Percentiles rank a stretch among this genome's conserved stretches.
These are phyloP conservation scores for Solanum habrochaites DNA, from an alignment of 257 asterid genomes.

Conservation along the genomic window DNA sequence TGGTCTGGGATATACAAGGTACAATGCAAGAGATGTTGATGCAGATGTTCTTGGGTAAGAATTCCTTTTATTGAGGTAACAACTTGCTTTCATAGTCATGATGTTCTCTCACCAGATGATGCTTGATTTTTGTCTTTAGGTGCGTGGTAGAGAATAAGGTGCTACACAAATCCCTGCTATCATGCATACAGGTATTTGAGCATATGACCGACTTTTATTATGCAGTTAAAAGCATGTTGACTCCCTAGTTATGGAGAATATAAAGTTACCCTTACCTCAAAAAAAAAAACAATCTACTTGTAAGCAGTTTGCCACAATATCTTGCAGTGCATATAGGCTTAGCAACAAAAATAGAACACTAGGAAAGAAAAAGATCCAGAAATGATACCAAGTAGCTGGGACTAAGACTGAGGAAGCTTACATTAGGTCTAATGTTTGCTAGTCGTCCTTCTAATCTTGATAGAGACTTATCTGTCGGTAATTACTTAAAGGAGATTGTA, in stretches of 20 bases:
- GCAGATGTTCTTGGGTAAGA: conserved; percentile 83
- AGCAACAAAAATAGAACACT: not conserved
- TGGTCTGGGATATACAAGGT: conserved; percentile 88
- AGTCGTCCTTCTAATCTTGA: not conserved
- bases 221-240: not conserved
- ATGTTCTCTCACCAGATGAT: conserved; percentile 15
- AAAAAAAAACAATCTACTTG: not conserved
- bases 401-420: not conserved
- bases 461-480: not conserved
- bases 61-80: not conserved
- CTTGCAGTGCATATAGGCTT: not conserved
- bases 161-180: conserved; percentile 66
- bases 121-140: conserved; percentile 36
- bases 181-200: conserved; percentile 61
- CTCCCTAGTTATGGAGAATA: not conserved
- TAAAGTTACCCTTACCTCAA: not conserved
- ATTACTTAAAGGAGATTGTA: not conserved
- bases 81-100: not conserved
- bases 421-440: not conserved
- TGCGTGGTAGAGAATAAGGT: conserved; percentile 99
- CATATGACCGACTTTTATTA: not conserved
- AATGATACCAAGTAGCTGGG: not conserved
- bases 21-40: conserved; percentile 65
- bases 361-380: not conserved
- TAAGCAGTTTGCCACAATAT: not conserved